Evolutionary conservation across 2,329 filamentous ascomycete genomes (phyloP).

Genomic region (Penicillium concentricum): DNA sequence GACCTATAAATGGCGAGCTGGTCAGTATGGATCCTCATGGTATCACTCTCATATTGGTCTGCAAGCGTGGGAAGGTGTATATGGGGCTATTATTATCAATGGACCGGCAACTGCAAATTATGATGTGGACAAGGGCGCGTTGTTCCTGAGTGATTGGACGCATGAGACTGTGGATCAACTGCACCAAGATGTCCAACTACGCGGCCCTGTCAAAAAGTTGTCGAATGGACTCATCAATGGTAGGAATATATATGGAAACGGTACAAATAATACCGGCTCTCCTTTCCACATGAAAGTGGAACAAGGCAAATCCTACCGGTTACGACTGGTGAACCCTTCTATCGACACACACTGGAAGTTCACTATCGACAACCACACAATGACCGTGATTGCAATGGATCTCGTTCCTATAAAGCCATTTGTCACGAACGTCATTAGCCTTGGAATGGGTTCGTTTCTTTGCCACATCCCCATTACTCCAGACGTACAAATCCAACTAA

Average conservation of each 20-base stretch:
- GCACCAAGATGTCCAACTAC: constrained; percentile 18
- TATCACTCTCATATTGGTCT: constrained; percentile 38
- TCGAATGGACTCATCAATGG: constrained; percentile 47
- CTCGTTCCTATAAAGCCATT: constrained; percentile 60
- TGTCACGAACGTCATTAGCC: constrained; percentile 45
- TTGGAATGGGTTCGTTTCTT: constrained; percentile 42
- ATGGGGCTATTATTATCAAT: constrained; percentile 57
- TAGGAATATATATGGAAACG: constrained; percentile 31
- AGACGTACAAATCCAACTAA: background rate
- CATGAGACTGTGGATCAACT: constrained; percentile 27
- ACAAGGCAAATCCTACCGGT: constrained; percentile 20
- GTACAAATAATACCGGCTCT: constrained; percentile 26
- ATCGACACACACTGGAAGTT: constrained; percentile 41
- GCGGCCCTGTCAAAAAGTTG: constrained; percentile 9
- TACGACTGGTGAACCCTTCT: constrained; percentile 30
- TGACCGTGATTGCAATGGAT: constrained; percentile 60
- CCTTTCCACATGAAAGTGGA: constrained; percentile 43
- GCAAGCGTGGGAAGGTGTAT: constrained; percentile 53
- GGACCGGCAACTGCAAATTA: constrained; percentile 42
- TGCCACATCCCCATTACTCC: background rate
- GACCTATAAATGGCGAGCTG: constrained; percentile 40
- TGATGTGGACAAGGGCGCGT: constrained; percentile 36
- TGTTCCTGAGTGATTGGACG: constrained; percentile 38
- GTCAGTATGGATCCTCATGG: constrained; percentile 38
- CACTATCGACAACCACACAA: constrained; percentile 52